Base-by-base conservation (phyloP, 2,329 filamentous ascomycete genomes). In the Parasarocladium wereldwijsianum region DNA sequence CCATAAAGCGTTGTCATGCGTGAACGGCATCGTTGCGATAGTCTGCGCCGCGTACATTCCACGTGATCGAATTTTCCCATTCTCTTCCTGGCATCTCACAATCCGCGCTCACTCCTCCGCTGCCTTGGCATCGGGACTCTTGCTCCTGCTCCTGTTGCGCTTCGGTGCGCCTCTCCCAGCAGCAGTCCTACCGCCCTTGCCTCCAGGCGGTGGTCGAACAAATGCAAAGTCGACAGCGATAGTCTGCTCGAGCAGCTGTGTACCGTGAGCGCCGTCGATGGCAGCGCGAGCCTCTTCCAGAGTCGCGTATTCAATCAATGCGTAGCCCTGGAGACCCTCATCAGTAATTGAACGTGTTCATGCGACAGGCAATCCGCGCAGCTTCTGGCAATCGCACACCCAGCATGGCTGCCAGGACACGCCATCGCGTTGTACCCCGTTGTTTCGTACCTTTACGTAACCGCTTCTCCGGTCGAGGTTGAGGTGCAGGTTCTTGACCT, bases 401-500 rank as follows among this genome's bases (percentile, higher is more conserved):
- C n/a, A n/a, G n/a, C n/a, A n/a, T n/a, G n/a, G n/a, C n/a, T n/a
- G n/a, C n/a, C n/a, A n/a, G n/a, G n/a, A n/a, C n/a, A n/a, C n/a
- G 15, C 26, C 14, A 26, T 20, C 36, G 15, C 22, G 24, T 6
- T 14, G n/a, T n/a, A n/a, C n/a, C n/a, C n/a, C n/a, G n/a, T n/a
- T n/a, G n/a, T 13, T 6, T 29, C 48, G 24, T 39, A 81, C 82
- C 76, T 90, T 90, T 43, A 87, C 82, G 46, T 87, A 90, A 49
- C 82, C 82, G 37, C 78, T 87, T 44, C 83, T 64, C 32, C 82
- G 65, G 50, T 90, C 82, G 38, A 90, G 59, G 48, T 90, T 90
- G 48, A 90, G 55, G 47, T 90, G 82, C 47, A 87, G 50, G 47
- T 90, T 90, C 65, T 85, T 85, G 46, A 90, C 83, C 55, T 87